A percentile compares a stretch with the other conserved stretches of the same genome.
Evolutionary conservation across 73 alveolate species (phyloP).

Genomic region (Loxodes magnus): DNA sequence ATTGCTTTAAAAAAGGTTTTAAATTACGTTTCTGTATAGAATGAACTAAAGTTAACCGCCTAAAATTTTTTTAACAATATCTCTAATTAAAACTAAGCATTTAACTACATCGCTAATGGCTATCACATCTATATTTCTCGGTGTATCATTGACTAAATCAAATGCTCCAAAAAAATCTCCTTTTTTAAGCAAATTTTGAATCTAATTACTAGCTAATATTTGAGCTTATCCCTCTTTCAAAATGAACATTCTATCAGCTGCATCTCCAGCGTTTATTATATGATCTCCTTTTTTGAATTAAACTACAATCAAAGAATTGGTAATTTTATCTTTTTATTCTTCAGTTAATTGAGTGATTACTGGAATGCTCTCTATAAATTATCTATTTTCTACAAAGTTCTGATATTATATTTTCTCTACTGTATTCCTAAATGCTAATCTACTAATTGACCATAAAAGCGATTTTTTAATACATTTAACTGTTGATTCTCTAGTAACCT

Average conservation of each 20-base stretch:
- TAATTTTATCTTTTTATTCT: slow-evolving; percentile 4
- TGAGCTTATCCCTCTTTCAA: slow-evolving; percentile 51
- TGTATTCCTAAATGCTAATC: slow-evolving; percentile 69
- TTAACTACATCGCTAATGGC: slow-evolving; percentile 17
- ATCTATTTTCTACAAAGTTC: slow-evolving; percentile 19
- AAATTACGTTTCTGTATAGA: neutral
- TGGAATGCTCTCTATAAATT: slow-evolving; percentile 25
- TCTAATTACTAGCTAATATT: slow-evolving; percentile 28
- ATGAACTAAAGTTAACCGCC: neutral
- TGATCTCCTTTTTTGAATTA: slow-evolving; percentile 21
- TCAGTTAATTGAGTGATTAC: slow-evolving; percentile 9
- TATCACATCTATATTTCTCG: slow-evolving; percentile 34
- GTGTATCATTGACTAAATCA: slow-evolving; percentile 26
- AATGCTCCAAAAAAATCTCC: slow-evolving; percentile 35
- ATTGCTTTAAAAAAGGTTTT: slow-evolving; percentile 1
- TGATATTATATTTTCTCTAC: slow-evolving; percentile 17
- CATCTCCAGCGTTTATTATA: slow-evolving; percentile 70
- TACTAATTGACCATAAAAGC: slow-evolving; percentile 75
- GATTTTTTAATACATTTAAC: slow-evolving; percentile 60
- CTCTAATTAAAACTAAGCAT: slow-evolving; percentile 1
- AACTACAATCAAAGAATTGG: neutral
- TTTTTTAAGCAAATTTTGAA: slow-evolving; percentile 30
- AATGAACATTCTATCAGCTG: slow-evolving; percentile 58
- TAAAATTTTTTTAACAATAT: neutral
- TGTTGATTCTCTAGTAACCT: slow-evolving; percentile 80